Percentiles rank a stretch among this genome's conserved stretches.
phyloP scores from a whole-genome alignment of 1,284 basidiomycete species.

The Inonotus obliquus region DNA sequence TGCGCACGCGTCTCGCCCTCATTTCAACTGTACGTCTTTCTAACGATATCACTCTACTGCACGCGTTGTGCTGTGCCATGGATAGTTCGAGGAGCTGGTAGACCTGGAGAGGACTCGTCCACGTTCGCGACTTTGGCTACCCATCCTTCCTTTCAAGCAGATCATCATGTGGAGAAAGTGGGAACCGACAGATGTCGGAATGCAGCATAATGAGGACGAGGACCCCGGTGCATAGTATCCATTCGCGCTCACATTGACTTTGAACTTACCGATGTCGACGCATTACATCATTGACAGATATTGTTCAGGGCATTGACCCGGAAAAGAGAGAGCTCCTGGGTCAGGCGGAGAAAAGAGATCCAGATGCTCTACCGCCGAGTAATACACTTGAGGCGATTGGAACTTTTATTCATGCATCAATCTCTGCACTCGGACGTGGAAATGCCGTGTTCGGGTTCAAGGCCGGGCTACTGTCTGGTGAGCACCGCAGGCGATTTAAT shows the following conservation, averaged over 20 bases:
- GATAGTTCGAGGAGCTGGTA: conserved; percentile 50
- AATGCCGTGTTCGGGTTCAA: conserved; percentile 77
- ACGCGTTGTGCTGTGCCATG: not conserved
- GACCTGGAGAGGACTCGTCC: conserved; percentile 51
- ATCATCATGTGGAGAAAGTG: conserved; percentile 41
- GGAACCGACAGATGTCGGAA: conserved; percentile 39
- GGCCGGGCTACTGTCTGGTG: conserved; percentile 64
- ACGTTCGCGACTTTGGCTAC: conserved; percentile 63
- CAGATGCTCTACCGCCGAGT: conserved; percentile 67
- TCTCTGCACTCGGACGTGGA: conserved; percentile 43
- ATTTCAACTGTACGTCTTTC: conserved; percentile 33
- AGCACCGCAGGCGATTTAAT: not conserved
- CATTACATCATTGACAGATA: conserved; percentile 34
- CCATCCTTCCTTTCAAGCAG: conserved; percentile 40
- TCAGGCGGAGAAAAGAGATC: conserved; percentile 54
- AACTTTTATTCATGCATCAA: conserved; percentile 39
- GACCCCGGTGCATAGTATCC: conserved; percentile 37
- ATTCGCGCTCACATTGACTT: not conserved
- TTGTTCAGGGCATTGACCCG: conserved; percentile 51
- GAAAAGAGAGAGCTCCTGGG: conserved; percentile 38
- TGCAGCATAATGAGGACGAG: conserved; percentile 48
- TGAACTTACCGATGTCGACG: not conserved
- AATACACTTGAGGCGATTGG: conserved; percentile 51
- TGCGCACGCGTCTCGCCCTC: conserved; percentile 1
- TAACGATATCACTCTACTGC: not conserved